phyloP scores from a whole-genome alignment of 2,329 filamentous ascomycete species.

The Trichoderma harzianum region DNA sequence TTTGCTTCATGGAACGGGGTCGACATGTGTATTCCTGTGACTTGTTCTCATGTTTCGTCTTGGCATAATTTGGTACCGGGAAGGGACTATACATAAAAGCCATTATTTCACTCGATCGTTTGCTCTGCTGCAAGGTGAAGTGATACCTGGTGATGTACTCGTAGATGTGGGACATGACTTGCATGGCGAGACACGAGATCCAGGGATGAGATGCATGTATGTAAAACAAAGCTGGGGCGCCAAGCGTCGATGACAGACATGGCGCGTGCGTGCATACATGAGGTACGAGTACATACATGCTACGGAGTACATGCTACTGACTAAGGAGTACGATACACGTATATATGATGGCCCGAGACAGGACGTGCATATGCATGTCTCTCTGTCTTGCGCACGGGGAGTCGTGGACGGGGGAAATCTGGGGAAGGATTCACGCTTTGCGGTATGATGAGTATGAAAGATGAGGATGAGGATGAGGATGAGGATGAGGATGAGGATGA shows the following conservation, averaged over 20 bases:
- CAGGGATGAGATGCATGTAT: neutral
- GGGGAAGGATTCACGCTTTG: neutral
- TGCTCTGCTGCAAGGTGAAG: neutral
- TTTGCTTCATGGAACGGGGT: neutral
- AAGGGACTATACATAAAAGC: neutral
- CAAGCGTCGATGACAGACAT: neutral
- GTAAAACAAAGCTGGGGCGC: neutral
- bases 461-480: neutral
- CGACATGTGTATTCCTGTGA: neutral
- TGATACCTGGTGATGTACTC: neutral
- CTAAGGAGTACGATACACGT: neutral
- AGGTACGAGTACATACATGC: neutral
- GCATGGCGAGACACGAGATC: neutral
- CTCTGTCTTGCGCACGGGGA: neutral
- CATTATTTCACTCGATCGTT: neutral
- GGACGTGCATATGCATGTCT: neutral
- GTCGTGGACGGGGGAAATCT: neutral
- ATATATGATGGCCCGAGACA: neutral
- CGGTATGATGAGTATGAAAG: neutral
- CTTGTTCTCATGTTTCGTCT: neutral
- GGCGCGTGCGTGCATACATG: neutral
- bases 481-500: neutral
- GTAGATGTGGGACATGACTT: constrained; percentile 1
- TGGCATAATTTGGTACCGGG: neutral
- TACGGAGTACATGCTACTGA: neutral